These are phyloP conservation scores for Cryptomeria japonica DNA, from an alignment of 75 land plant species.

Conservation along the genomic window DNA sequence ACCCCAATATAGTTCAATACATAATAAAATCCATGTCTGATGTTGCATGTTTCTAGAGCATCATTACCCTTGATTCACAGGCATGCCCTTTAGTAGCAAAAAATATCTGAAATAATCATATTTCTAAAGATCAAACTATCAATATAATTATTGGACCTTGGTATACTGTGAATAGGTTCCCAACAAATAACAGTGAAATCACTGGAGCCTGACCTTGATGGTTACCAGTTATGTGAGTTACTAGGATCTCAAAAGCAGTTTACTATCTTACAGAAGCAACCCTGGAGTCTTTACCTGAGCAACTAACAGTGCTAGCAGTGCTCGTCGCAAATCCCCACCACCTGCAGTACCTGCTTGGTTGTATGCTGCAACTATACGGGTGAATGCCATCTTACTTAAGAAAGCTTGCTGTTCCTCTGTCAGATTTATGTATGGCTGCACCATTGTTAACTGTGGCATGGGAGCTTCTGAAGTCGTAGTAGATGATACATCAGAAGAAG, in stretches of 20 bases:
- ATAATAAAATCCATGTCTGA: not conserved
- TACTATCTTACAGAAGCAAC: not conserved
- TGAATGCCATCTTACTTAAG: constrained; percentile 48
- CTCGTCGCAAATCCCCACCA: constrained; percentile 42
- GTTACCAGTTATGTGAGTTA: not conserved
- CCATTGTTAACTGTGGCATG: constrained; percentile 29
- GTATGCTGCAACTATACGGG: constrained; percentile 63
- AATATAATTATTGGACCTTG: not conserved
- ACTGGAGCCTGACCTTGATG: not conserved
- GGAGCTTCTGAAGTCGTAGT: constrained; percentile 31
- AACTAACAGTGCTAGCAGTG: constrained; percentile 76
- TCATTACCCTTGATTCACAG: not conserved
- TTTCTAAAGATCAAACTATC: not conserved
- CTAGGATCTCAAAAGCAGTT: not conserved
- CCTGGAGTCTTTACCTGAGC: constrained; percentile 54
- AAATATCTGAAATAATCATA: not conserved
- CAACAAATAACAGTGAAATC: not conserved
- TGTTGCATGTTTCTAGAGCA: not conserved
- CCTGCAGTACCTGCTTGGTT: constrained; percentile 33
- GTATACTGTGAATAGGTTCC: not conserved
- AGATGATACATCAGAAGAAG: constrained; percentile 33
- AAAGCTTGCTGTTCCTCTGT: constrained; percentile 50
- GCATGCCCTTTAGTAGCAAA: not conserved
- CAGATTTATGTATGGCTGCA: constrained; percentile 45
- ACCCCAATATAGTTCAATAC: not conserved